Percentiles rank a stretch among this genome's conserved stretches.
Conservation (phyloP, 2,329 filamentous ascomycete species). For the Fusarium sp. region DNA sequence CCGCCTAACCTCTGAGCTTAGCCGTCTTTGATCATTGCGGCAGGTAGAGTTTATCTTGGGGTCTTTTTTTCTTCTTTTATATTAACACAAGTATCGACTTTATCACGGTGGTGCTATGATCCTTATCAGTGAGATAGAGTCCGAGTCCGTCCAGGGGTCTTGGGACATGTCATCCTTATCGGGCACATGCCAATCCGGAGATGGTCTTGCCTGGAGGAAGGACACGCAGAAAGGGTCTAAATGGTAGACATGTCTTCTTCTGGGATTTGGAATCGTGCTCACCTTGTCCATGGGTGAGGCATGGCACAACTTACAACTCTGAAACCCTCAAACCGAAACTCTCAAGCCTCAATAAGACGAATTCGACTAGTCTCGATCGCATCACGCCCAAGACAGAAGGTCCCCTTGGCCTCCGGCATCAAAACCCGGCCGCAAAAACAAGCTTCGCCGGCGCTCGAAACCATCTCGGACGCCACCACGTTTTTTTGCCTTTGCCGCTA, state of each 20-base stretch:
- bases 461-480: no score
- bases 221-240: neutral
- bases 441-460: slow-evolving; percentile 3
- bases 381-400: neutral
- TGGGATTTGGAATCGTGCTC: slow-evolving; percentile 1
- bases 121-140: slow-evolving; percentile 37
- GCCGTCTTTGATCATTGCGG: neutral
- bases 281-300: neutral
- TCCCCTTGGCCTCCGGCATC: neutral
- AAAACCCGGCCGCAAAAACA: slow-evolving; percentile 12
- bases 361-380: neutral
- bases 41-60: slow-evolving; percentile 19
- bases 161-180: slow-evolving; percentile 47
- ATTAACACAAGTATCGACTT: neutral
- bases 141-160: slow-evolving; percentile 17
- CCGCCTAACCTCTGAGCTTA: slow-evolving; percentile 22
- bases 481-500: slow-evolving; percentile 30
- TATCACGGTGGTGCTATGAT: slow-evolving; percentile 5
- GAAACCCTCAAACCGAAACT: neutral
- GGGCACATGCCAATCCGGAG: slow-evolving; percentile 27
- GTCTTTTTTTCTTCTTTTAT: neutral
- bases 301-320: no score
- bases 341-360: neutral
- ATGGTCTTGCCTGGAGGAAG: slow-evolving; percentile 7
- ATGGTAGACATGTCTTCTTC: slow-evolving; percentile 3